Evolutionary conservation across 306 rosid species (phyloP), one percentile per base, ranked within the genome.

Genomic region (Datisca glomerata): DNA sequence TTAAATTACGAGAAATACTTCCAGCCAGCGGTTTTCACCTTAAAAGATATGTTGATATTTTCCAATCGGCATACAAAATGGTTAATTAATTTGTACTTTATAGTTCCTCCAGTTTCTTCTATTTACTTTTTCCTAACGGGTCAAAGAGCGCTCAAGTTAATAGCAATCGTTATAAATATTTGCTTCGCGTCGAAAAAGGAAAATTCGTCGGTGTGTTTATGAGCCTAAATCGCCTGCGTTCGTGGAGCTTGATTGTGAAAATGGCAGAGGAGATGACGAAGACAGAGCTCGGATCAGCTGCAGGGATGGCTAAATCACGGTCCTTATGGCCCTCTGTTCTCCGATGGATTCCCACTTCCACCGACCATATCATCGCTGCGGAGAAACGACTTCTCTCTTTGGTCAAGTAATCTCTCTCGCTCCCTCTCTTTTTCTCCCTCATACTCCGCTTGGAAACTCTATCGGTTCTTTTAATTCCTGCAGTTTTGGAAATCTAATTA

Each of bases 311-410:
- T 0, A 64, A 62, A 23, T 41, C 78, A 0, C 63, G 57, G 5
- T 31, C 85, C n/a, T 56, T 68, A 15, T 91, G 93, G 96, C 85
- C 96, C 22, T 78, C 95, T 40, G 21, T 80, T 36, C 73, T 76
- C 33, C 96, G 96, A 32, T 91, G 98, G 98, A 51, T 91, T 23
- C 98, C 98, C 8, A 61, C 86, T 21, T 91, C 98, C 36, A 84
- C 78, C 51, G 73, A 84, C 29, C 81, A 75, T 50, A 91, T 84
- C 57, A 71, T 84, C 57, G 72, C 76, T 24, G 70, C 96, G 51
- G 98, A 91, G 62, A 84, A 91, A 52, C 94, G 92, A 20, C 96
- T 91, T 40, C 94, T 91, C 43, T 91, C 98, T 53, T 49, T 91
- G 3, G 69, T 75, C 81, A 84, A 71, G 98, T 89, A 72, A 60